These are phyloP conservation scores for Aspergillus fijiensis DNA, from an alignment of 2,329 filamentous ascomycete species.

Conservation along the genomic window DNA sequence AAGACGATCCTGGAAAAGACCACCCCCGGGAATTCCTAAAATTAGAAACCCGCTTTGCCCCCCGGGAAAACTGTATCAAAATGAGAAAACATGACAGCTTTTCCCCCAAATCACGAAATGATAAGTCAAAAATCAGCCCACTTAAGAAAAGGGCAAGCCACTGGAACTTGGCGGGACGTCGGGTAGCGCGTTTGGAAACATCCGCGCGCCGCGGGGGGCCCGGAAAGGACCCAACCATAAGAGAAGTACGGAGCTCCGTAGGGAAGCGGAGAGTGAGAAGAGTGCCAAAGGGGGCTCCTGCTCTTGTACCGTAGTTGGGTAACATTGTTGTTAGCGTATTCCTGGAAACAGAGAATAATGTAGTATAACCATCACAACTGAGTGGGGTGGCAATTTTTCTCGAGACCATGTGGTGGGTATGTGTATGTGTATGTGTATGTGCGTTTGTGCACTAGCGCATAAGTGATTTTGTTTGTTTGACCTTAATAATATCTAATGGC, in stretches of 20 bases:
- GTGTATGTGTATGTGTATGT: too few relatives aligned
- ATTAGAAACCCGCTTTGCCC: background rate
- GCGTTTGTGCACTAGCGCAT: too few relatives aligned
- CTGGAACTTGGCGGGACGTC: background rate
- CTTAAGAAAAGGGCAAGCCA: background rate
- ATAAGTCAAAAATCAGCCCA: background rate
- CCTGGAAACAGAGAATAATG: too few relatives aligned
- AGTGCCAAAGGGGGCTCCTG: too few relatives aligned
- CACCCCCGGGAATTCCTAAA: conserved; percentile 17
- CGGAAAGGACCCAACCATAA: background rate
- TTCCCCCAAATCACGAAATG: background rate
- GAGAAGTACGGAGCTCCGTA: background rate
- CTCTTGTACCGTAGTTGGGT: too few relatives aligned
- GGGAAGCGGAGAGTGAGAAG: background rate
- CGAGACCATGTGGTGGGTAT: too few relatives aligned
- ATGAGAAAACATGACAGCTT: background rate
- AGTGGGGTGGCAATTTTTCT: too few relatives aligned
- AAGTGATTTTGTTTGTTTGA: too few relatives aligned
- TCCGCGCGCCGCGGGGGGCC: background rate
- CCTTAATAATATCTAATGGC: too few relatives aligned
- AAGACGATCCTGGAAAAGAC: conserved; percentile 87
- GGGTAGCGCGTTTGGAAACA: background rate
- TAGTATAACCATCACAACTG: too few relatives aligned
- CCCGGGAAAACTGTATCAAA: background rate
- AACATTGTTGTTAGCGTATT: too few relatives aligned